Percentiles rank a stretch among this genome's conserved stretches.
phyloP scores from a whole-genome alignment of 257 asterid genomes.

The Solanum arcanum region DNA sequence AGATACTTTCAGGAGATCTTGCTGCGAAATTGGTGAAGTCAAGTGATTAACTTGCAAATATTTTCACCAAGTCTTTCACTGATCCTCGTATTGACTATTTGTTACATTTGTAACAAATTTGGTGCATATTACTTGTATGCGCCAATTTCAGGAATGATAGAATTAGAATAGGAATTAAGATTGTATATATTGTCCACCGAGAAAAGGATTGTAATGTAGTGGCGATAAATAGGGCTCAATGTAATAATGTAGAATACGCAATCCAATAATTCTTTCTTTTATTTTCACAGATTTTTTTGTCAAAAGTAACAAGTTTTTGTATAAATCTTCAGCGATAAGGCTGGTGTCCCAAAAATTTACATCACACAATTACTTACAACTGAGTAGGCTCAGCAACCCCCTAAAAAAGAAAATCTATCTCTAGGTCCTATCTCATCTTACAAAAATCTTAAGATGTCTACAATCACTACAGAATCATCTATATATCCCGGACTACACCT shows the following conservation, averaged over 20 bases:
- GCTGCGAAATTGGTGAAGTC: not conserved
- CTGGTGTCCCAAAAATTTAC: not conserved
- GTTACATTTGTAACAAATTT: not conserved
- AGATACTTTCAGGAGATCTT: not conserved
- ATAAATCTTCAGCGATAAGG: not conserved
- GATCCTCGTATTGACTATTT: not conserved
- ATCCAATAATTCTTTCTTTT: not conserved
- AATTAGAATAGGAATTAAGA: not conserved
- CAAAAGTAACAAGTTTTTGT: not conserved
- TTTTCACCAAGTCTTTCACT: not conserved
- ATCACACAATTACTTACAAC: not conserved
- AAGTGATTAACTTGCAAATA: not conserved
- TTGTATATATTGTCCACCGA: not conserved
- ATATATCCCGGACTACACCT: not conserved
- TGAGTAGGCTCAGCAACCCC: not conserved
- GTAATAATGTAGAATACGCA: not conserved
- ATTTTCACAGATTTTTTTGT: not conserved
- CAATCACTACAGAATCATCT: too few relatives aligned
- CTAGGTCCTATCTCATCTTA: not conserved
- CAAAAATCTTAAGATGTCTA: not conserved
- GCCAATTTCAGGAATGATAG: not conserved
- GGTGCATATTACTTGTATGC: not conserved
- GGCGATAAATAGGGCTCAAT: not conserved
- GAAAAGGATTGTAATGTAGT: not conserved
- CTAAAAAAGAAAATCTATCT: not conserved